phyloP scores from a whole-genome alignment of 2,329 filamentous ascomycete genomes.

The Ceratocystis cubensis region DNA sequence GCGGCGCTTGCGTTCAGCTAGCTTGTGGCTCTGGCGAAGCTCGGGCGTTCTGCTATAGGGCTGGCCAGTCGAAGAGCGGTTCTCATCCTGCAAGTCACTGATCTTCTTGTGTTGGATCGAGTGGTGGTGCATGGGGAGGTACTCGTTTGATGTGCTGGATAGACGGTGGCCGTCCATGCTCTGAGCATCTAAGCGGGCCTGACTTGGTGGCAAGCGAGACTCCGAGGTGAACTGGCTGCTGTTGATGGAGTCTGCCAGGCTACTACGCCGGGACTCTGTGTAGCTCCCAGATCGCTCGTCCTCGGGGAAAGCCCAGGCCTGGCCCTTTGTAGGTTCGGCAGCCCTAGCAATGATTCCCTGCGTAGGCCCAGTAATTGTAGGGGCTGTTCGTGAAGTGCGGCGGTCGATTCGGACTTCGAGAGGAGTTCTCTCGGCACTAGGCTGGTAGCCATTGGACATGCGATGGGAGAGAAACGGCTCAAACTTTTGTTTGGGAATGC shows the following conservation, averaged over 20 bases:
- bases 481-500: constrained; percentile 42
- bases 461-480: constrained; percentile 44
- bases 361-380: constrained; percentile 61
- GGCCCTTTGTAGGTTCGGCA: constrained; percentile 68
- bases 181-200: constrained; percentile 51
- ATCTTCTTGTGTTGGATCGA: constrained; percentile 63
- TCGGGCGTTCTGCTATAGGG: constrained; percentile 77
- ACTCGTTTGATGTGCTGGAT: constrained; percentile 38
- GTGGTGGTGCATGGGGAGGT: constrained; percentile 56
- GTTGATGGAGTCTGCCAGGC: constrained; percentile 62
- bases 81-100: constrained; percentile 49
- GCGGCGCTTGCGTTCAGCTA: constrained; percentile 69
- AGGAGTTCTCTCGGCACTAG: constrained; percentile 45
- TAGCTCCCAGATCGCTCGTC: constrained; percentile 40
- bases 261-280: constrained; percentile 55
- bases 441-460: constrained; percentile 54
- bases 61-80: constrained; percentile 44
- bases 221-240: constrained; percentile 70
- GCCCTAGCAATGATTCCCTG: constrained; percentile 53
- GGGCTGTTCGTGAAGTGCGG: constrained; percentile 52
- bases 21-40: constrained; percentile 69
- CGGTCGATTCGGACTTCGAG: constrained; percentile 31
- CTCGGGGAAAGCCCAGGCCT: constrained; percentile 74
- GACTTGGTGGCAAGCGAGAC: constrained; percentile 57
- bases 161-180: constrained; percentile 40